Conservation (phyloP, 2,329 filamentous ascomycete genomes). For the Cladosporium sp. region DNA sequence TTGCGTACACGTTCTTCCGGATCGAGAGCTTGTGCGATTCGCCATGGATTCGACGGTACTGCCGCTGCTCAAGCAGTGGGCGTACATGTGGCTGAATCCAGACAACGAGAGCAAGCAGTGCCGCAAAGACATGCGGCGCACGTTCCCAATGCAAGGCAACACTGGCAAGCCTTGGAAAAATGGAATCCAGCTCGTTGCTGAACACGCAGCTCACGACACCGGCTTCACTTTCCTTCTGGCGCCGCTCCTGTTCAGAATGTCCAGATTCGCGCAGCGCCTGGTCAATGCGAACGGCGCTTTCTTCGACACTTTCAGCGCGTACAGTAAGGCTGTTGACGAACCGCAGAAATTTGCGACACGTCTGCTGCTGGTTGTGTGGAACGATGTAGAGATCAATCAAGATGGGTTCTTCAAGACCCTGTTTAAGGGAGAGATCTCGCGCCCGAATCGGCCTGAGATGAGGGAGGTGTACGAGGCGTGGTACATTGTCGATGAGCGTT, state of each 20-base stretch:
- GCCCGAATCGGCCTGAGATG: not conserved
- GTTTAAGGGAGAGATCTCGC: conserved; percentile 1
- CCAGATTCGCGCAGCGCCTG: conserved; percentile 3
- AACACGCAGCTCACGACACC: not conserved
- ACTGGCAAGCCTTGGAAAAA: not conserved
- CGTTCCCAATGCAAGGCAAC: not conserved
- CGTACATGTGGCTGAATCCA: conserved; percentile 17
- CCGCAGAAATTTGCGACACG: not conserved
- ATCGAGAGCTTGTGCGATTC: conserved; percentile 7
- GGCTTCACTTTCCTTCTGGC: not conserved
- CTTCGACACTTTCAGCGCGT: not conserved
- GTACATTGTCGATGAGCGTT: conserved; percentile 13
- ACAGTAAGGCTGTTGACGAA: not conserved
- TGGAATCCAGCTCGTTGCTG: not conserved
- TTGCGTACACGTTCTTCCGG: not conserved
- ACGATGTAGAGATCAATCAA: conserved; percentile 9
- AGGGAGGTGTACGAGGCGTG: conserved; percentile 1
- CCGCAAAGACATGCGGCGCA: not conserved
- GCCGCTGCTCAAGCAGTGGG: conserved; percentile 13
- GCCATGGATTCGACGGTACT: conserved; percentile 2
- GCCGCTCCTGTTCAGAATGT: not conserved
- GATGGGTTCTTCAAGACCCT: conserved; percentile 13
- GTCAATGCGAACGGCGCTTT: conserved; percentile 1
- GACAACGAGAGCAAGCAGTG: conserved; percentile 2
- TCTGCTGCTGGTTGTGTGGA: conserved; percentile 13